These are phyloP conservation scores for Fusarium palustre DNA, from an alignment of 2,329 filamentous ascomycete species.

Conservation along the genomic window DNA sequence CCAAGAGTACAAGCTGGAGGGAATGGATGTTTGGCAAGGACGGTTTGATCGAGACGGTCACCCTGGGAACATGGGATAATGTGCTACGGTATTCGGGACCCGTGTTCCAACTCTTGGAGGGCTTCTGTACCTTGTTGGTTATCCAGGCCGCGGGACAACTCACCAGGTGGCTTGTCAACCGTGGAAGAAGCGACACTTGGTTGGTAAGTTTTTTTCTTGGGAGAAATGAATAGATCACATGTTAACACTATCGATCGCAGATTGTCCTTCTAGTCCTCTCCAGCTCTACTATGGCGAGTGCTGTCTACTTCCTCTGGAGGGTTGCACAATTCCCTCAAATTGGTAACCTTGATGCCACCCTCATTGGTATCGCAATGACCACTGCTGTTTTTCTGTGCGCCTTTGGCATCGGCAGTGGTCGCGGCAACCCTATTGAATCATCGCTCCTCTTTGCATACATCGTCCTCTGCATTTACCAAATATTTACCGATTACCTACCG, in stretches of 20 bases:
- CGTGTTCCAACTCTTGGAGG: constrained; percentile 92
- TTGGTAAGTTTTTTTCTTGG: constrained; percentile 72
- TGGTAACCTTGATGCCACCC: constrained; percentile 88
- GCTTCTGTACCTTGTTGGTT: constrained; percentile 94
- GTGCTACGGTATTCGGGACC: constrained; percentile 90
- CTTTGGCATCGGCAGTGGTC: constrained; percentile 92
- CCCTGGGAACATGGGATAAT: constrained; percentile 90
- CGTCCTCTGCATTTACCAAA: constrained; percentile 98
- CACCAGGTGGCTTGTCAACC: constrained; percentile 93
- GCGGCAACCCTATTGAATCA: constrained; percentile 94
- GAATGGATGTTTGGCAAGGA: constrained; percentile 92
- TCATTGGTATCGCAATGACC: constrained; percentile 93
- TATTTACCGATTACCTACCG: constrained; percentile 97
- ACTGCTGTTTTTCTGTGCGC: constrained; percentile 92
- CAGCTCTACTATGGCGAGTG: constrained; percentile 90
- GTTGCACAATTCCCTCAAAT: constrained; percentile 94
- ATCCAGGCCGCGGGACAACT: constrained; percentile 96
- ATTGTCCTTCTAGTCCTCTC: constrained; percentile 89
- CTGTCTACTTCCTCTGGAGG: constrained; percentile 95
- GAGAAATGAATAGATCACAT: not conserved
- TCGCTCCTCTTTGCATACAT: constrained; percentile 96
- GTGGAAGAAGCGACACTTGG: constrained; percentile 94
- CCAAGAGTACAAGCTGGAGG: constrained; percentile 73
- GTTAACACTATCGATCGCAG: constrained; percentile 63
- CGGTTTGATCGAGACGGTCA: constrained; percentile 81